These are phyloP conservation scores for Ottelia alismoides DNA, from an alignment of 106 monocot species.

Conservation along the genomic window DNA sequence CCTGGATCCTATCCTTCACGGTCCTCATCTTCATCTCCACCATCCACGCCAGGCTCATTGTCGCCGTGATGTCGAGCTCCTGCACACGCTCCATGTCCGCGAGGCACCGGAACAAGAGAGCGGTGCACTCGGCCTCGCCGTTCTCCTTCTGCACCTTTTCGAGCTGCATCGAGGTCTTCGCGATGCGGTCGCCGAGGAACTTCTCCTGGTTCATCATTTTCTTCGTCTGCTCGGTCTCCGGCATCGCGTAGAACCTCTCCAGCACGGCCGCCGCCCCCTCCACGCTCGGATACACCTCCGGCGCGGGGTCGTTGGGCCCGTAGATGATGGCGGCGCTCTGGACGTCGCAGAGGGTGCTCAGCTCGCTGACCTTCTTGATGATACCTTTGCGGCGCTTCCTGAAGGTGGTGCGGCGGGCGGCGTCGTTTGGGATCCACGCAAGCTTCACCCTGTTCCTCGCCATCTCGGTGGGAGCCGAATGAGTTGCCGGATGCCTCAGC, in stretches of 20 bases:
- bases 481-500: no score
- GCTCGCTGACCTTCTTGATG: constrained; percentile 12
- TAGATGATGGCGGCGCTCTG: constrained; percentile 1
- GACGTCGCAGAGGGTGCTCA: constrained; percentile 11
- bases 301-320: constrained; percentile 3
- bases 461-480: no score
- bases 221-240: constrained; percentile 21
- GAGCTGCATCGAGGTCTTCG: neutral
- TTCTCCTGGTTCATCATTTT: constrained; percentile 9
- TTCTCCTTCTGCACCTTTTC: neutral
- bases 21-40: constrained; percentile 1
- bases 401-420: constrained; percentile 6
- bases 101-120: neutral
- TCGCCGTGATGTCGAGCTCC: no score
- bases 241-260: constrained; percentile 13
- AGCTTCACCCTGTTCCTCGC: constrained; percentile 11
- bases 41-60: no score
- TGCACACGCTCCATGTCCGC: no score
- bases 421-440: constrained; percentile 3
- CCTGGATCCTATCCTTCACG: neutral
- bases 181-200: neutral
- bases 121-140: neutral
- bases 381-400: constrained; percentile 10
- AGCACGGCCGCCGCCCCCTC: constrained; percentile 10
- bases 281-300: constrained; percentile 2